phyloP scores from a whole-genome alignment of 805 yeast genomes.

The Candida xyloterini region DNA sequence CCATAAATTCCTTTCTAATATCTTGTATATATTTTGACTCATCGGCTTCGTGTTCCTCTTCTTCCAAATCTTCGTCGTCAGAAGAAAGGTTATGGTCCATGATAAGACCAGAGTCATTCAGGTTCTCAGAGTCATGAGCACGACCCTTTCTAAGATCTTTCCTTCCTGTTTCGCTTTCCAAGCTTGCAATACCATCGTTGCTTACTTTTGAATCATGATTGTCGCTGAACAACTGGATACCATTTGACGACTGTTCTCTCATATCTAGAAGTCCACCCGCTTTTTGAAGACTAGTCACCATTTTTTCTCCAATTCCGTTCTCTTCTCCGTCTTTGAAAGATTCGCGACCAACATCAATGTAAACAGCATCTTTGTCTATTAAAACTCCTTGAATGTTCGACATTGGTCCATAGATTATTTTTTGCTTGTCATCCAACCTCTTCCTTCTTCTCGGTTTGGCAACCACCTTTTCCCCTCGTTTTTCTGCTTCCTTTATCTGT shows the following conservation, averaged over 20 bases:
- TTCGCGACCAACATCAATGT: slow-evolving; percentile 68
- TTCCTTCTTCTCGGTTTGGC: slow-evolving; percentile 68
- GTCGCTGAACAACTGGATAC: slow-evolving; percentile 71
- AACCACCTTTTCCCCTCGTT: slow-evolving; percentile 49
- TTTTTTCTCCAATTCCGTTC: slow-evolving; percentile 79
- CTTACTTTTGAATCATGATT: slow-evolving; percentile 34
- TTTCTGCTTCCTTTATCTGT: slow-evolving; percentile 60
- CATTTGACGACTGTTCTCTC: slow-evolving; percentile 44
- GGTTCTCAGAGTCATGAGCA: slow-evolving; percentile 33
- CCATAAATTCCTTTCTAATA: too few species aligned
- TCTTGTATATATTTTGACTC: neutral
- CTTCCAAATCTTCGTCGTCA: slow-evolving; percentile 39
- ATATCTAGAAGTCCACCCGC: slow-evolving; percentile 53
- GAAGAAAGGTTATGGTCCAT: slow-evolving; percentile 39
- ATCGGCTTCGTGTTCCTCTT: slow-evolving; percentile 11
- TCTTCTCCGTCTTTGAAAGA: slow-evolving; percentile 30
- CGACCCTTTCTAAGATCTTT: slow-evolving; percentile 58
- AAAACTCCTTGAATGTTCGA: slow-evolving; percentile 98
- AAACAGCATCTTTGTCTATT: slow-evolving; percentile 96
- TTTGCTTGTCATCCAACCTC: slow-evolving; percentile 90
- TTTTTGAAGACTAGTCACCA: slow-evolving; percentile 78
- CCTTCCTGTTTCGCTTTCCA: slow-evolving; percentile 56
- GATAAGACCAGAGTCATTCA: slow-evolving; percentile 46
- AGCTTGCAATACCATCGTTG: slow-evolving; percentile 35
- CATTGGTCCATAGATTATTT: slow-evolving; percentile 97